Base-by-base conservation (phyloP, 1,284 basidiomycete genomes). In the Pyrrhoderma lamaoense region DNA sequence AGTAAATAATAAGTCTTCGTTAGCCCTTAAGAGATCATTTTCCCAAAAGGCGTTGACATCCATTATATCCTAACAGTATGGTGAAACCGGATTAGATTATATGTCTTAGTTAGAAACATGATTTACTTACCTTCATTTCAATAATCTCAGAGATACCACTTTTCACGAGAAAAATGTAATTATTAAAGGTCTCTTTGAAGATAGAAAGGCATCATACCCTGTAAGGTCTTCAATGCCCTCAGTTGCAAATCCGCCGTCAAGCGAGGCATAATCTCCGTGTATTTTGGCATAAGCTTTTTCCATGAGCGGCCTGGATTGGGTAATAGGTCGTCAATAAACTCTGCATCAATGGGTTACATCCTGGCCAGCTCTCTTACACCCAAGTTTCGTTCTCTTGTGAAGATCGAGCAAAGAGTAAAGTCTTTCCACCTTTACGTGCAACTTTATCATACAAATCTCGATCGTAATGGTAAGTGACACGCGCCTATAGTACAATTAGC, bases 231-330 rank as follows among this genome's bases (percentile, higher is more conserved):
- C 75, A 2, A 76, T 65, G 0, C 68, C 74, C 53, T 77, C 72
- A 22, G 64, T 63, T 13, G 66, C 61, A 44, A 60, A 65, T 1
- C 76, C 76, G 3, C 70, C 70, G 7, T 57, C 52, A 16, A 77
- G 54, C 1, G 71, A 62, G 3, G 63, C 59, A 58, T 73, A 77
- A 56, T 73, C 70, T 1, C 75, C 75, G 57, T 76, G 72, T 2
- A 77, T 57, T 57, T 77, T 77, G 0, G 77, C 77, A 56, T 71
- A 79, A 2, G 77, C 77, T 59, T 79, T 78, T 59, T 78, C 77
- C 14, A 77, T 67, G 9, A 79, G 61, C 1, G 76, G 73, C 14
- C 59, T 60, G 39, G n/a, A n/a, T n/a, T n/a, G n/a, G n/a, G n/a
- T n/a, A n/a, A n/a, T n/a, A n/a, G n/a, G n/a, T n/a, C n/a, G n/a